These are phyloP conservation scores for Mortierella alpina DNA, from an alignment of 192 early-diverging fungal genomes.

Conservation along the genomic window DNA sequence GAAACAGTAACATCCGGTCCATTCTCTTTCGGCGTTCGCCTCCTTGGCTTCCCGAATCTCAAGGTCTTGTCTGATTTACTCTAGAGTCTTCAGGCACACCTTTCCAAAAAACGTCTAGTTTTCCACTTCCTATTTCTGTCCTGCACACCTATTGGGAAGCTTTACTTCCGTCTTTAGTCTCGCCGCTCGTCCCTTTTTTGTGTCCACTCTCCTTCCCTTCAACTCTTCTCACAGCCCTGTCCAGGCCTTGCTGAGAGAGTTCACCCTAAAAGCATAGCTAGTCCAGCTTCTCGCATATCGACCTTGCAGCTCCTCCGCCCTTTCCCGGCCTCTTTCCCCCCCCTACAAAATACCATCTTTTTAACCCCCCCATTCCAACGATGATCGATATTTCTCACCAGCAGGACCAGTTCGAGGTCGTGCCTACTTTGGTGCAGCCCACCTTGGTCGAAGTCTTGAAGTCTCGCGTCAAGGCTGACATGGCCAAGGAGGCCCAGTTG, in stretches of 20 bases:
- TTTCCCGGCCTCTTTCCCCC: background rate
- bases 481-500: slow-evolving; percentile 31
- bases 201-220: slow-evolving; percentile 30
- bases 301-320: background rate
- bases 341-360: background rate
- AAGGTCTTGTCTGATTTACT: slow-evolving; percentile 58
- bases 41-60: slow-evolving; percentile 55
- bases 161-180: slow-evolving; percentile 42
- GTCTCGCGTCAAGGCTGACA: slow-evolving; percentile 52
- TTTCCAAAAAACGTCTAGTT: slow-evolving; percentile 34
- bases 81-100: slow-evolving; percentile 54
- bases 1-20: slow-evolving; percentile 53
- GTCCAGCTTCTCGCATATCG: too few relatives aligned
- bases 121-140: slow-evolving; percentile 2
- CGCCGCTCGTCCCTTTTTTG: slow-evolving; percentile 19
- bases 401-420: slow-evolving; percentile 53
- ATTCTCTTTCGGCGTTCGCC: slow-evolving; percentile 57
- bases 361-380: slow-evolving; percentile 14
- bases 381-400: slow-evolving; percentile 56
- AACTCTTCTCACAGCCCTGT: slow-evolving; percentile 48
- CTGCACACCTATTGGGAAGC: slow-evolving; percentile 45
- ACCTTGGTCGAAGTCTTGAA: slow-evolving; percentile 53
- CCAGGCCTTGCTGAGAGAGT: slow-evolving; percentile 51
- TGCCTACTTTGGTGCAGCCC: slow-evolving; percentile 54
- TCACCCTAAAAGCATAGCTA: background rate